Evolutionary conservation across 2,329 filamentous ascomycete species (phyloP).

Genomic region (Boeremia exigua): DNA sequence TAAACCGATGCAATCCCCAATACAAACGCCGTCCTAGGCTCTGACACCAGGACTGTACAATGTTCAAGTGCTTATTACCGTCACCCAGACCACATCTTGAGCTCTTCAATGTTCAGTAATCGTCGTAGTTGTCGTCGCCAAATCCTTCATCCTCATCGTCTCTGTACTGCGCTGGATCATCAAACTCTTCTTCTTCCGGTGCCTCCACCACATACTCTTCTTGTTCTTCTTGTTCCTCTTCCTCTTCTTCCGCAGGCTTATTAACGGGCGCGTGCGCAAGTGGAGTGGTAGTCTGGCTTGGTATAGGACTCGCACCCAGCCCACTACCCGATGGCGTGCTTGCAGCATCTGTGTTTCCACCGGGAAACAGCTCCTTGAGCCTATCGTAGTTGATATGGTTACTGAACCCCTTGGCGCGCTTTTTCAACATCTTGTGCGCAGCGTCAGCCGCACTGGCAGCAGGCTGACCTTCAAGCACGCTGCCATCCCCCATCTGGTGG

Average conservation of each 20-base stretch:
- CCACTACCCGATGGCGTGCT: constrained; percentile 28
- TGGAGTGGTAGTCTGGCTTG: constrained; percentile 12
- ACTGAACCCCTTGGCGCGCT: constrained; percentile 51
- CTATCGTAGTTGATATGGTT: constrained; percentile 56
- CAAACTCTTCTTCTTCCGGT: constrained; percentile 47
- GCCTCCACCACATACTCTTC: constrained; percentile 40
- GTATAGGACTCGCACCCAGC: constrained; percentile 28
- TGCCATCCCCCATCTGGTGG: constrained; percentile 48
- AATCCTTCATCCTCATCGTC: constrained; percentile 53
- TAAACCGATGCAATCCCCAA: constrained; percentile 9
- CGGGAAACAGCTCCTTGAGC: constrained; percentile 50
- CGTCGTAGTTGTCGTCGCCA: constrained; percentile 47
- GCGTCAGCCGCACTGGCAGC: constrained; percentile 54
- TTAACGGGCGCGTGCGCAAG: constrained; percentile 13
- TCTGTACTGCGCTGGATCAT: constrained; percentile 49
- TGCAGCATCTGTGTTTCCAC: constrained; percentile 18
- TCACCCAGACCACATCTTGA: neutral
- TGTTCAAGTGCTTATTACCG: neutral
- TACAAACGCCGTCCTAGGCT: constrained; percentile 10
- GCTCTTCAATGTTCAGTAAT: constrained; percentile 18
- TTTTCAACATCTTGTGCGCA: constrained; percentile 53
- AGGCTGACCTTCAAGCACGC: constrained; percentile 52
- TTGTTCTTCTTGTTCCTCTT: constrained; percentile 31
- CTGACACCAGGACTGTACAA: constrained; percentile 3
- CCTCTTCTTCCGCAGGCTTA: constrained; percentile 3